Base-by-base conservation (phyloP, 306 rosid species). In the Mimosa pudica region DNA sequence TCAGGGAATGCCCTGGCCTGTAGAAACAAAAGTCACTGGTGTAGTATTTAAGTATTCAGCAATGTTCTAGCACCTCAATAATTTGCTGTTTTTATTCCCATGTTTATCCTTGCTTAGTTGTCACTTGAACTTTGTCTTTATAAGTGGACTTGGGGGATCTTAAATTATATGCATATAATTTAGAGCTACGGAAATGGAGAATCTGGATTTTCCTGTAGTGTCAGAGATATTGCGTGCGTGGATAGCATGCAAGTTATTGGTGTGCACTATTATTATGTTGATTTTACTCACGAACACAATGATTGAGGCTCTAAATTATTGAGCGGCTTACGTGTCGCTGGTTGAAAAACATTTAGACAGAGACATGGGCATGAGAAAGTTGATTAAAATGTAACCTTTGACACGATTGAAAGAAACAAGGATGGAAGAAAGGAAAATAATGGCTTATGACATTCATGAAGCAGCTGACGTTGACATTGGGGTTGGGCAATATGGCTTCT, bases 301-400 rank as follows among this genome's bases (percentile, higher is more conserved):
- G 71, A 83, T 83, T 67, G 73, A 17, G 69, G 73, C 35, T 55
- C 71, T 33, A 36, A 45, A 78, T 74, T 78, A 58, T 60, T 78
- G 38, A 73, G 16, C 35, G 10, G 68, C 71, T 20, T 20, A 47
- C 12, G 24, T 57, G 49, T 17, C 48, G 82, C 72, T 57, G 67
- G 49, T 73, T 65, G 70, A 71, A 57, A 66, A 67, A 48, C 72
- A 35, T 58, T 47, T 3, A 18, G 45, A 68, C 64, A 36, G 33
- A 20, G 58, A 45, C 76, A 73, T 11, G 7, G 12, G 12, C 68
- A 24, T 16, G 33, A 46, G 58, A 47, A 49, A 58, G 41, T 9
- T 66, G 0, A 36, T 14, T 65, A 45, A 63, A 77, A 71, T 55
- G 46, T 46, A 55, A 55, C 63, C 33, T 47, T n/a, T 12, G 82